A percentile compares a stretch with the other conserved stretches of the same genome.
Evolutionary conservation across 2,329 filamentous ascomycete species (phyloP).

Genomic region (Verticillium nubilum): DNA sequence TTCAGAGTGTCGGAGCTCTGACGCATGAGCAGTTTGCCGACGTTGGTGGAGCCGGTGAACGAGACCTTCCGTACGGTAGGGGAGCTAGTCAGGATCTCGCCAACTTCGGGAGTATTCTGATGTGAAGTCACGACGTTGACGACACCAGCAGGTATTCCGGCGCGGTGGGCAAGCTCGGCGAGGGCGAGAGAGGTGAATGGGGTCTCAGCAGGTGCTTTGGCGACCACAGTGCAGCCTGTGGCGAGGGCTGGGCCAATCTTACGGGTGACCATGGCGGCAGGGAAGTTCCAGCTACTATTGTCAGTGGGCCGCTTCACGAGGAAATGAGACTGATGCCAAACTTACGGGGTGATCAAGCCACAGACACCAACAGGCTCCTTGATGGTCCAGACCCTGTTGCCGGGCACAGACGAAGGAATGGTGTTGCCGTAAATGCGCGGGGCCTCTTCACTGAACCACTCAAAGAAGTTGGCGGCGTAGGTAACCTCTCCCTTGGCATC

Average conservation of each 20-base stretch:
- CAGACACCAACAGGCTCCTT: conserved; percentile 83
- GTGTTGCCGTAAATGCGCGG: conserved; percentile 69
- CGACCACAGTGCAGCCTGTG: conserved; percentile 91
- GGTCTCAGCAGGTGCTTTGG: conserved; percentile 87
- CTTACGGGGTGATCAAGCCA: conserved; percentile 70
- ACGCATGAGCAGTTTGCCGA: conserved; percentile 78
- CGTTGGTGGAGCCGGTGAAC: conserved; percentile 76
- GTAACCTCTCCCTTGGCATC: conserved; percentile 68
- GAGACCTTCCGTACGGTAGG: conserved; percentile 81
- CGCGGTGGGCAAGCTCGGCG: conserved; percentile 78
- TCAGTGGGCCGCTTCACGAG: neutral
- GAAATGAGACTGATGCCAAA: neutral
- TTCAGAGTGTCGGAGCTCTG: conserved; percentile 83
- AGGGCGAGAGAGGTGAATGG: conserved; percentile 86
- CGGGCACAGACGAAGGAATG: conserved; percentile 63
- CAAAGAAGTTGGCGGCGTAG: conserved; percentile 71
- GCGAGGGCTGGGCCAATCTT: conserved; percentile 73
- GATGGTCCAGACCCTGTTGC: conserved; percentile 70
- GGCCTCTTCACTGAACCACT: conserved; percentile 80
- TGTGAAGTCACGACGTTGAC: conserved; percentile 82
- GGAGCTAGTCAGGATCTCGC: conserved; percentile 69
- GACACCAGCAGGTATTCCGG: conserved; percentile 85
- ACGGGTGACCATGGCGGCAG: conserved; percentile 64
- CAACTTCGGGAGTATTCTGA: conserved; percentile 74
- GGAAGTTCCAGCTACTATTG: conserved; percentile 68